Evolutionary conservation across 352 stramenopile species (phyloP), one percentile per base, ranked within the genome.

Genomic region (Plasmopara muralis): DNA sequence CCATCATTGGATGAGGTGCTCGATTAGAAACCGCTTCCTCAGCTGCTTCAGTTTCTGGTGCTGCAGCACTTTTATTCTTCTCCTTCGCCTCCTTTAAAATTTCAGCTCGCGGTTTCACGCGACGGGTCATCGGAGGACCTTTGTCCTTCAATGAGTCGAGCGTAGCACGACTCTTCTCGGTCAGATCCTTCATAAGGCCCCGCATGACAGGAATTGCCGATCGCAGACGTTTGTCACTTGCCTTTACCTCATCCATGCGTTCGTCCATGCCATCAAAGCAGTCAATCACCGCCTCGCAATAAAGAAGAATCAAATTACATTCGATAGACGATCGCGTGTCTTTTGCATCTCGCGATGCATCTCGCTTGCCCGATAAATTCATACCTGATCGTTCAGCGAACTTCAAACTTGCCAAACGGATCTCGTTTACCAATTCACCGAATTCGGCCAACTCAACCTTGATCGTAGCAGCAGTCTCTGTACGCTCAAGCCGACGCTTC

Each of bases 21-120:
- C 68, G 68, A 37, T 42, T 64, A 55, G 47, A 55, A 5, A 31
- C 34, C 33, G 47, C 50, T 55, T 69, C 64, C 39, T 59, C 64
- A 14, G 58, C 75, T 28, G 64, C 73, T 35, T 68, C 55, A 43
- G 81, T 79, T 42, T 64, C 65, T n/a, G 70, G 54, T 38, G 60
- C 44, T 39, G 60, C 28, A 50, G 50, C 45, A 39, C 41, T 60
- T 30, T 57, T 50, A 48, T 90, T 87, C 62, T 90, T 88, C 39
- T 93, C 83, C 68, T 93, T 93, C 3, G 81, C 78, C 47, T 93
- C 81, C 62, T 93, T 93, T 57, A 90, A 62, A 43, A 93, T 83
- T 14, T 92, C 79, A 1, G 56, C 66, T 40, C 83, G 70, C 9
- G 68, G 77, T 64, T 92, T 92, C 25, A 87, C 43, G 43, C 77